Evolutionary conservation across 352 stramenopile genomes (phyloP), one percentile per base, ranked within the genome.

Genomic region (Nothophytophthora sp.): DNA sequence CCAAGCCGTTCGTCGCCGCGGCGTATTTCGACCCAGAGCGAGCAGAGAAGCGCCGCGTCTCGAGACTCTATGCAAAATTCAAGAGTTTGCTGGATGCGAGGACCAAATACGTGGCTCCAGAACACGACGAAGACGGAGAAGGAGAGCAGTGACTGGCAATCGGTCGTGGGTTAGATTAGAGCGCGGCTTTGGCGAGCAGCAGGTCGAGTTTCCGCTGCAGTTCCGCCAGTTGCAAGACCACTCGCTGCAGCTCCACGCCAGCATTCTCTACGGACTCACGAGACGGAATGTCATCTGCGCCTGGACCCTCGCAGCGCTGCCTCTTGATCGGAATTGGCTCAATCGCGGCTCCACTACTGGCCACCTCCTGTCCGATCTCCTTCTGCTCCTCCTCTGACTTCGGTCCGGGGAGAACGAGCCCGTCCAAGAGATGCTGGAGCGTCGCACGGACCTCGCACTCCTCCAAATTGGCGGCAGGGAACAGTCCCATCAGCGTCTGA

Each of bases 61-160:
- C 79, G n/a, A 75, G 66, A n/a, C 36, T 90, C 4, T 88, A 88
- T 51, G 36, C 61, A 15, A 73, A 75, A 18, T 90, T 90, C 43
- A 83, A 80, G 28, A 65, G 45, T 20, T 53, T 90, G 19, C 48
- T 90, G 4, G 79, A 90, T 10, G 69, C 76, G 5, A 29, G 75
- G 18, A 59, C 66, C 20, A 76, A 73, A 36, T 81, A 84, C 30
- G 28, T 50, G 3, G 30, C 51, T 22, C 50, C 30, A 30, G 58
- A 81, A 33, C 47, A 36, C 0, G 30, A 55, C 5, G 24, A 27
- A 11, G 34, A 37, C 24, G 38, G 45, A 23, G 55, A 39, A 23
- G 16, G 11, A 10, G 23, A n/a, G n/a, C n/a, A n/a, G n/a, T n/a
- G n/a, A n/a, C n/a, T n/a, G n/a, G n/a, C n/a, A n/a, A n/a, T n/a